Percentiles rank a stretch among this genome's conserved stretches.
These are phyloP conservation scores for Cardamine resedifolia DNA, from an alignment of 345 rosid species.

Conservation along the genomic window DNA sequence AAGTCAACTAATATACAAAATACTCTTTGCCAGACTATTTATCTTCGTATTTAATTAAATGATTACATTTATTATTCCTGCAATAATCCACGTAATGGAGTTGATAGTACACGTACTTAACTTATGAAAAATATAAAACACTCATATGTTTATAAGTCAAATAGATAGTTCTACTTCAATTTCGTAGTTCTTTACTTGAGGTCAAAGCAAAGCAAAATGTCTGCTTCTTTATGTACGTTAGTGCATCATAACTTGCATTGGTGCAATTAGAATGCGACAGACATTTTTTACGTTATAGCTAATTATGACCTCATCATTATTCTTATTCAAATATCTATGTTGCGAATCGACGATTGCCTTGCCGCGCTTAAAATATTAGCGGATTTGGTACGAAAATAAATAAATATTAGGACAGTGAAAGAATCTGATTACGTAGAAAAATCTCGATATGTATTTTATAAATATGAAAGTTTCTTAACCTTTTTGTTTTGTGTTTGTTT, in stretches of 20 bases:
- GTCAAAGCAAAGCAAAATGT: slow-evolving; percentile 21
- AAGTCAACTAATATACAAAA: slow-evolving; percentile 37
- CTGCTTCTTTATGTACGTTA: slow-evolving; percentile 16
- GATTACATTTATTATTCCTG: slow-evolving; percentile 18
- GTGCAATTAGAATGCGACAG: slow-evolving; percentile 18
- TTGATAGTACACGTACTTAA: slow-evolving; percentile 31
- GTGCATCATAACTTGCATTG: slow-evolving; percentile 20
- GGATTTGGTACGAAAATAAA: slow-evolving; percentile 6
- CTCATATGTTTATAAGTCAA: slow-evolving; percentile 28
- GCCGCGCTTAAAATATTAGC: background rate
- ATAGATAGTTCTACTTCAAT: background rate
- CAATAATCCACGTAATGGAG: slow-evolving; percentile 29
- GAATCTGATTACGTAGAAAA: slow-evolving; percentile 18
- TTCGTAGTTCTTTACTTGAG: slow-evolving; percentile 13
- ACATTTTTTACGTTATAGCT: background rate
- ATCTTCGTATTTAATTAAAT: slow-evolving; percentile 17
- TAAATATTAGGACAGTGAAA: background rate
- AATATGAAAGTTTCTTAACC: background rate
- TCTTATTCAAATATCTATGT: slow-evolving; percentile 6
- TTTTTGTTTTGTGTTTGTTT: background rate
- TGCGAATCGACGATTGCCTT: slow-evolving; percentile 18
- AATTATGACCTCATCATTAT: slow-evolving; percentile 1
- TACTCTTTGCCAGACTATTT: slow-evolving; percentile 26
- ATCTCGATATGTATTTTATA: background rate
- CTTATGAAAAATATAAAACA: slow-evolving; percentile 3